A percentile compares a stretch with the other conserved stretches of the same genome.
phyloP scores from a whole-genome alignment of 352 stramenopile species.

The Phytopythium aichiense region DNA sequence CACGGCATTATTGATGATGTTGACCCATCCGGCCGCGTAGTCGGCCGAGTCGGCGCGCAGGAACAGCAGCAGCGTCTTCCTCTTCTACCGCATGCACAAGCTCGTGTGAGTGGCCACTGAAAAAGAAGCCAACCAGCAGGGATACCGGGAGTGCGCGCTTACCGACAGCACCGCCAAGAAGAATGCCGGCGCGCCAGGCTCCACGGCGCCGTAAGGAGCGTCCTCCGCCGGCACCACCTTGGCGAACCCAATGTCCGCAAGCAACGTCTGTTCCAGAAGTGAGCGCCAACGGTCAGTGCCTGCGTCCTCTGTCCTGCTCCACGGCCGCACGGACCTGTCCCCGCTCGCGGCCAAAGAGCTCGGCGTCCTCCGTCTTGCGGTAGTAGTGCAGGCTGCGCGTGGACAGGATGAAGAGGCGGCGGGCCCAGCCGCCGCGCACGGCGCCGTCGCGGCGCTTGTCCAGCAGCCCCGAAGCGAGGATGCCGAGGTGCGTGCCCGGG shows the following conservation, averaged over 20 bases:
- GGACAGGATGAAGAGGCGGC: slow-evolving; percentile 78
- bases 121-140: not conserved
- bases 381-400: slow-evolving; percentile 83
- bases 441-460: slow-evolving; percentile 84
- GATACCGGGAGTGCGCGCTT: not conserved
- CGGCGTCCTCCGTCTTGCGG: slow-evolving; percentile 71
- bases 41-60: slow-evolving; percentile 71
- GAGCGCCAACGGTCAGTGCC: not conserved
- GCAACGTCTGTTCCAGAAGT: slow-evolving; percentile 14
- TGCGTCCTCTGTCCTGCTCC: not conserved
- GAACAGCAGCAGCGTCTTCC: slow-evolving; percentile 78
- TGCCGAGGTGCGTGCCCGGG: slow-evolving; percentile 67
- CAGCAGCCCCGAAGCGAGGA: slow-evolving; percentile 66
- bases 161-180: slow-evolving; percentile 81
- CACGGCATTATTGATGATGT: slow-evolving; percentile 73
- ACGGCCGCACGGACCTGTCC: slow-evolving; percentile 34
- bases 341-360: slow-evolving; percentile 83
- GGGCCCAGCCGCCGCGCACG: slow-evolving; percentile 77
- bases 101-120: not conserved
- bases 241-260: slow-evolving; percentile 72
- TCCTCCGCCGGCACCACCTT: slow-evolving; percentile 75
- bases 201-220: slow-evolving; percentile 65
- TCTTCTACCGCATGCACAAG: slow-evolving; percentile 31
- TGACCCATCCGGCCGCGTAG: slow-evolving; percentile 69
- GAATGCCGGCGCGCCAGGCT: slow-evolving; percentile 47